These are phyloP conservation scores for Candida lessepsii DNA, from an alignment of 805 yeast species.

Conservation along the genomic window DNA sequence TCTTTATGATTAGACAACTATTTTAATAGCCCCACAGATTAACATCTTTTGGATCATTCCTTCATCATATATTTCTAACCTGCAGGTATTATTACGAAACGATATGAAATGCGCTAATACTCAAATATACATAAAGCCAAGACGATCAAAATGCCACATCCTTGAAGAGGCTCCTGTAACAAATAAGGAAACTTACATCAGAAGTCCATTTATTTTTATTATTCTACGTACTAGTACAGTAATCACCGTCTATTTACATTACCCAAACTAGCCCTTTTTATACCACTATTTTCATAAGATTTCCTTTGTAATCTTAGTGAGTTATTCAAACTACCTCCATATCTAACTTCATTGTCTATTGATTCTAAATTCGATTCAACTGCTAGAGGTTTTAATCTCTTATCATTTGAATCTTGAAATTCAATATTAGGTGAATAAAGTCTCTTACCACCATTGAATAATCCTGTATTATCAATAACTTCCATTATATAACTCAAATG, in stretches of 20 bases:
- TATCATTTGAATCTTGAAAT: slow-evolving; percentile 26
- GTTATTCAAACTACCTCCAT: slow-evolving; percentile 31
- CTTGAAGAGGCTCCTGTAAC: no score
- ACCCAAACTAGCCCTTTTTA: slow-evolving; percentile 26
- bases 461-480: slow-evolving; percentile 61
- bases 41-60: no score
- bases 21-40: no score
- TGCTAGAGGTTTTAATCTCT: slow-evolving; percentile 24
- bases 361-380: slow-evolving; percentile 13
- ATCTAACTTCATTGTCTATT: slow-evolving; percentile 11
- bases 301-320: slow-evolving; percentile 29
- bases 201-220: no score
- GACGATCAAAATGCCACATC: no score
- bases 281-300: slow-evolving; percentile 17
- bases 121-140: no score
- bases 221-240: no score
- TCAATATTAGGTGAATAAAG: slow-evolving; percentile 21
- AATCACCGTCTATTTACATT: slow-evolving; percentile 2
- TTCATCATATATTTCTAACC: no score
- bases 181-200: no score
- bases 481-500: slow-evolving; percentile 53
- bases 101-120: no score
- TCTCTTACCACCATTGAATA: slow-evolving; percentile 51
- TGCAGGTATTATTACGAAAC: no score
- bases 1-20: no score